Evolutionary conservation across 176 grass and related monocot species (phyloP).

Genomic region (Oryza brachyantha): DNA sequence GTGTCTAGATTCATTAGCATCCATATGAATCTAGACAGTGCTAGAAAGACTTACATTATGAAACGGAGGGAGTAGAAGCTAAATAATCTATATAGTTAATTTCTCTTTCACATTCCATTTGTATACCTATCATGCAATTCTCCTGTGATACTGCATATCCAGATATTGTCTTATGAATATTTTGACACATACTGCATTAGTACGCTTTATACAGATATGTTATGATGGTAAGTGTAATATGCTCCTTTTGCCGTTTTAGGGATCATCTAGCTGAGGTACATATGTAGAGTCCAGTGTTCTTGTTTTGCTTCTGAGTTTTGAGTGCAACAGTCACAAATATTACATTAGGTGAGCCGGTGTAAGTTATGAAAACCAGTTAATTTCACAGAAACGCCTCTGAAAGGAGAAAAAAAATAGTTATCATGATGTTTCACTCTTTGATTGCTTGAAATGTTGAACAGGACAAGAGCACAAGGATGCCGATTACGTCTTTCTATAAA

Average conservation of each 20-base stretch:
- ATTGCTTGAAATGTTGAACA: constrained; percentile 19
- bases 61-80: no score
- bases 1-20: no score
- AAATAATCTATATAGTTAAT: not conserved
- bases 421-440: not conserved
- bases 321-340: no score
- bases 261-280: not conserved
- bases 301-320: not conserved
- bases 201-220: not conserved
- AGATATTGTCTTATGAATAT: not conserved
- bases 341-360: no score
- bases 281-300: not conserved
- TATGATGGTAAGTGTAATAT: not conserved
- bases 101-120: no score
- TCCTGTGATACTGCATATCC: not conserved
- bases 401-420: not conserved
- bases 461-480: not conserved
- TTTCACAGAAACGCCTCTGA: not conserved
- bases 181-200: not conserved
- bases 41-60: no score
- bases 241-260: not conserved
- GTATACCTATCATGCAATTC: not conserved
- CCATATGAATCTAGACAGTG: no score
- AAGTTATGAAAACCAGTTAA: not conserved
- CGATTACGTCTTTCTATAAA: not conserved